Conservation (phyloP, 306 rosid species). For the Ormosia emarginata region DNA sequence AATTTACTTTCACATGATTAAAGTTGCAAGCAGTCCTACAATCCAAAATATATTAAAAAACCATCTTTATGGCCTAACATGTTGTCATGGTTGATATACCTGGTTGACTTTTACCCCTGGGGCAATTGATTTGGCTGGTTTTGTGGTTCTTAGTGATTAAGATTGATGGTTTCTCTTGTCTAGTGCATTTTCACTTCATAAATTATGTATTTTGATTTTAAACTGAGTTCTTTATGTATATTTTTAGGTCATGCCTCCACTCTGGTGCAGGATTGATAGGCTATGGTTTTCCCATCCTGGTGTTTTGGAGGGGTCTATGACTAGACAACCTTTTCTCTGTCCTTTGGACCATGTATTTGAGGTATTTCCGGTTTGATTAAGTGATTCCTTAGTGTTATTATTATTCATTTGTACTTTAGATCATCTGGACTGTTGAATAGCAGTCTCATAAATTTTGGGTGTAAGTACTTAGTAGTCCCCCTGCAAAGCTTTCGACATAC, state of each 20-base stretch:
- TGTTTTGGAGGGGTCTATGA: constrained; percentile 77
- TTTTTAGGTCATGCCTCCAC: constrained; percentile 92
- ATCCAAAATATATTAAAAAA: neutral
- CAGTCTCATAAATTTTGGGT: neutral
- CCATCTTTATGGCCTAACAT: neutral
- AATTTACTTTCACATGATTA: neutral
- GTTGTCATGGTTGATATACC: constrained; percentile 12
- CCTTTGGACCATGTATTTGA: constrained; percentile 97
- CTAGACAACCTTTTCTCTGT: constrained; percentile 92
- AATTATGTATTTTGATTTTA: constrained; percentile 29
- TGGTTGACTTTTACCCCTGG: neutral
- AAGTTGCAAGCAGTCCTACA: neutral
- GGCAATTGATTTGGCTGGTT: constrained; percentile 8
- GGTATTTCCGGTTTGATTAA: constrained; percentile 48
- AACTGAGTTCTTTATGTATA: constrained; percentile 14
- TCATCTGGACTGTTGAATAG: neutral
- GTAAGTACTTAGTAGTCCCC: neutral
- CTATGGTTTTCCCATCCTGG: constrained; percentile 99
- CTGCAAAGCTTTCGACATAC: neutral
- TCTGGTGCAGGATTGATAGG: constrained; percentile 96
- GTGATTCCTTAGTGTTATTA: neutral
- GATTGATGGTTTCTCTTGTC: neutral
- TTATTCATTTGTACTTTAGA: neutral
- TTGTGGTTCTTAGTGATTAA: neutral
- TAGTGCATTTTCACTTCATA: constrained; percentile 22